Evolutionary conservation across 2,329 filamentous ascomycete genomes (phyloP).

Genomic region (Keithomyces neogunnii): DNA sequence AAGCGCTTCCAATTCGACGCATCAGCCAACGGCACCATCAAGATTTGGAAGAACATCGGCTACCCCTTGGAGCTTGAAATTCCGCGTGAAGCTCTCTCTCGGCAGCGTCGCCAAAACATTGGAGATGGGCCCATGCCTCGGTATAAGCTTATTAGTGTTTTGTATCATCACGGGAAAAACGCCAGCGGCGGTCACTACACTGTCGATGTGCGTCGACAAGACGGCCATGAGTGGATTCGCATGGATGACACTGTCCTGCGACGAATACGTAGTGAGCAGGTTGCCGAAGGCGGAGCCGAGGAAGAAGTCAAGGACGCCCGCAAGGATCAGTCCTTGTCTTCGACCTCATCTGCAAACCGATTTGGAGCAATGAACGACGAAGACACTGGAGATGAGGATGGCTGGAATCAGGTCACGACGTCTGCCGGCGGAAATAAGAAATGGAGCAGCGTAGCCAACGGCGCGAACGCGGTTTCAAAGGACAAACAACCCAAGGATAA

Average conservation of each 20-base stretch:
- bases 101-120: slow-evolving; percentile 56
- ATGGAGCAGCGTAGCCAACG: slow-evolving; percentile 63
- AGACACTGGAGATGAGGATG: slow-evolving; percentile 56
- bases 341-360: slow-evolving; percentile 53
- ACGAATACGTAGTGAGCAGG: slow-evolving; percentile 77
- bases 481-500: slow-evolving; percentile 50
- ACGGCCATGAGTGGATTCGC: slow-evolving; percentile 91
- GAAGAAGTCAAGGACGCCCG: slow-evolving; percentile 57
- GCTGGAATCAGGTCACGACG: slow-evolving; percentile 74
- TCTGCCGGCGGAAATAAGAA: slow-evolving; percentile 57
- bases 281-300: slow-evolving; percentile 76
- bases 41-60: slow-evolving; percentile 97
- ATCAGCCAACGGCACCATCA: slow-evolving; percentile 71
- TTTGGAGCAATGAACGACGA: slow-evolving; percentile 64
- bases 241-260: slow-evolving; percentile 90
- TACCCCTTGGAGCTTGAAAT: slow-evolving; percentile 94
- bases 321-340: slow-evolving; percentile 14
- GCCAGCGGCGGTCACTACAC: slow-evolving; percentile 96
- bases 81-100: slow-evolving; percentile 79
- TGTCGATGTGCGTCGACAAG: slow-evolving; percentile 90
- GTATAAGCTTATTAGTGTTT: slow-evolving; percentile 80
- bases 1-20: slow-evolving; percentile 97
- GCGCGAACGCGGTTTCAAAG: slow-evolving; percentile 47
- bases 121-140: slow-evolving; percentile 64
- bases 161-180: slow-evolving; percentile 97